A percentile compares a stretch with the other conserved stretches of the same genome.
Conservation (phyloP, 179 eudicot genomes). For the Spergularia azorica region DNA sequence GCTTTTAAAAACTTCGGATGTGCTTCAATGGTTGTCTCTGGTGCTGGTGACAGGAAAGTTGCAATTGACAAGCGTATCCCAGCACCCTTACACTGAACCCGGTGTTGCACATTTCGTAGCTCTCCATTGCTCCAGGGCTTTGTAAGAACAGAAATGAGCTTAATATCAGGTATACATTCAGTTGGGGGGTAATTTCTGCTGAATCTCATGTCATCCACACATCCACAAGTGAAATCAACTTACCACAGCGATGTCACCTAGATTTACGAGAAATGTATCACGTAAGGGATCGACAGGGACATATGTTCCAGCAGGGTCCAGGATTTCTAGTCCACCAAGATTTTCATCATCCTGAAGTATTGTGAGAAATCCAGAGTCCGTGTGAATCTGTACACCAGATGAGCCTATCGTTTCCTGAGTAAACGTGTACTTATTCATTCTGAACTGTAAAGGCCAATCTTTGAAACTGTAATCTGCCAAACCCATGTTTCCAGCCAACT, state of each 20-base stretch:
- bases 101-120: constrained; percentile 54
- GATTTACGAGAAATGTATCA: constrained; percentile 58
- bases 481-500: constrained; percentile 51
- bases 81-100: constrained; percentile 51
- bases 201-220: too few species aligned
- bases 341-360: constrained; percentile 73
- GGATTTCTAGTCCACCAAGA: constrained; percentile 70
- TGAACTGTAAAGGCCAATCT: constrained; percentile 59
- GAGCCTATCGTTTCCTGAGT: constrained; percentile 50
- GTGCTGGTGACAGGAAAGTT: constrained; percentile 58
- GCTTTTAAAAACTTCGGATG: constrained; percentile 44
- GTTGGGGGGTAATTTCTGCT: too few species aligned
- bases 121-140: constrained; percentile 79
- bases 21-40: constrained; percentile 41
- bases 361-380: constrained; percentile 73
- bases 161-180: neutral
- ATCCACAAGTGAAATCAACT: constrained; percentile 24
- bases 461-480: constrained; percentile 38
- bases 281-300: constrained; percentile 59
- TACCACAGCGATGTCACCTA: constrained; percentile 65
- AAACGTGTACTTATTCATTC: constrained; percentile 70
- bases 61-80: constrained; percentile 54
- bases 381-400: constrained; percentile 58
- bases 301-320: constrained; percentile 48
- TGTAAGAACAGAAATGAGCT: neutral